A percentile compares a stretch with the other conserved stretches of the same genome.
These are phyloP conservation scores for Fusarium illudens DNA, from an alignment of 2,329 filamentous ascomycete species.

Conservation along the genomic window DNA sequence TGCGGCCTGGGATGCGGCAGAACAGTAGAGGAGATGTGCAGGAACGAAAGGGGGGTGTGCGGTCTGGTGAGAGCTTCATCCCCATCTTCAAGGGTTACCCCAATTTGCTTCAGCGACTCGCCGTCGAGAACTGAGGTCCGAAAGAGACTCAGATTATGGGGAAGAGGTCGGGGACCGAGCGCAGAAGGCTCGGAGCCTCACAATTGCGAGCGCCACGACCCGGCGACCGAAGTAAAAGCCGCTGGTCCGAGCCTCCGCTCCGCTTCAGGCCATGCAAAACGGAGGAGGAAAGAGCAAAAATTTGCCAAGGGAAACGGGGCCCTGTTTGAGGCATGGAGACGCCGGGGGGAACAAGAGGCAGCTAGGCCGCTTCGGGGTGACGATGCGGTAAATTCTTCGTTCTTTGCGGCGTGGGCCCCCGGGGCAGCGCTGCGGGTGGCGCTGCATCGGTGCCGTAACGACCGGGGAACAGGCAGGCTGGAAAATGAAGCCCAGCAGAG, in stretches of 20 bases:
- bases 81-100: constrained; percentile 29
- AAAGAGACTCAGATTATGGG: constrained; percentile 1
- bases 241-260: constrained; percentile 37
- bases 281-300: constrained; percentile 20
- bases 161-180: constrained; percentile 41
- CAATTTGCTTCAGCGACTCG: constrained; percentile 27
- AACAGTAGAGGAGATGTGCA: constrained; percentile 26
- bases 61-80: constrained; percentile 30
- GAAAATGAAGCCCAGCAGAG: constrained; percentile 22
- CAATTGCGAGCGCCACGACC: constrained; percentile 31
- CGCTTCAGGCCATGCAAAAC: not conserved
- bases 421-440: constrained; percentile 34
- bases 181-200: constrained; percentile 33
- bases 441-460: constrained; percentile 23
- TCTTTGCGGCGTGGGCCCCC: constrained; percentile 25
- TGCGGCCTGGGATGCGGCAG: constrained; percentile 34
- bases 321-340: constrained; percentile 36
- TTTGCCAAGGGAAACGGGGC: constrained; percentile 25
- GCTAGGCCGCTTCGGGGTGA: constrained; percentile 35
- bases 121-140: constrained; percentile 18
- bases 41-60: constrained; percentile 19
- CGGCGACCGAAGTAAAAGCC: constrained; percentile 44
- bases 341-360: constrained; percentile 8
- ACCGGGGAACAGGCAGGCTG: constrained; percentile 27
- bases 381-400: constrained; percentile 41